Evolutionary conservation across 495 filamentous ascomycete species (phyloP).

Genomic region (Tuber calosporum): DNA sequence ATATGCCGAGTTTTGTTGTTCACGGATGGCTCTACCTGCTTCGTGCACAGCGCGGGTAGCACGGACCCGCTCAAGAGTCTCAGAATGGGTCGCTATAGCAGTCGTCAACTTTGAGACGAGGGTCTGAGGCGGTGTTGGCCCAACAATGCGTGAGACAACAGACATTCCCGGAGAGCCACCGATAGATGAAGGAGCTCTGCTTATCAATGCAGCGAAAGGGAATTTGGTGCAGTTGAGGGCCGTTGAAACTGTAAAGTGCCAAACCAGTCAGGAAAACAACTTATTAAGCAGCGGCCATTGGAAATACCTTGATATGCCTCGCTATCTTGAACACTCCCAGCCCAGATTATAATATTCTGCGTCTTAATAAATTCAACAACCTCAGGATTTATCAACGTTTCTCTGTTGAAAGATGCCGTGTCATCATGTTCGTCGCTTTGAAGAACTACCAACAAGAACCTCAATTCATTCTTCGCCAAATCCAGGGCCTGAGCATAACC

Average conservation of each 20-base stretch:
- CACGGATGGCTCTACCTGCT: conserved; percentile 64
- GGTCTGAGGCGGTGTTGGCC: conserved; percentile 57
- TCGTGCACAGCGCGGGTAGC: conserved; percentile 67
- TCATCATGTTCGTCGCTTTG: conserved; percentile 90
- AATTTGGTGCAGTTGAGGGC: conserved; percentile 81
- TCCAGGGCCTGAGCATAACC: conserved; percentile 88
- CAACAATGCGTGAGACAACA: conserved; percentile 65
- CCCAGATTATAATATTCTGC: conserved; percentile 81
- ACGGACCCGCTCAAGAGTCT: conserved; percentile 61
- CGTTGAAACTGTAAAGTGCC: conserved; percentile 51
- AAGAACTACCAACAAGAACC: conserved; percentile 77
- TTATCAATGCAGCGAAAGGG: conserved; percentile 76
- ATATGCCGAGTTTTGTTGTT: conserved; percentile 84
- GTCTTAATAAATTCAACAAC: conserved; percentile 65
- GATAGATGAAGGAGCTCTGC: conserved; percentile 58
- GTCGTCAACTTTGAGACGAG: conserved; percentile 65
- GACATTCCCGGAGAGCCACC: conserved; percentile 56
- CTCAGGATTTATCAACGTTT: conserved; percentile 70
- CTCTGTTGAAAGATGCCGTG: conserved; percentile 69
- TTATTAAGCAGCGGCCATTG: neutral
- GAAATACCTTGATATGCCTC: conserved; percentile 67
- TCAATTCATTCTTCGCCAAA: conserved; percentile 77
- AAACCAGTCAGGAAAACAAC: neutral
- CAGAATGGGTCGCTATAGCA: conserved; percentile 61
- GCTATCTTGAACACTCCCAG: conserved; percentile 79